Evolutionary conservation across 495 filamentous ascomycete genomes (phyloP).

Genomic region (Tuber magnatum): DNA sequence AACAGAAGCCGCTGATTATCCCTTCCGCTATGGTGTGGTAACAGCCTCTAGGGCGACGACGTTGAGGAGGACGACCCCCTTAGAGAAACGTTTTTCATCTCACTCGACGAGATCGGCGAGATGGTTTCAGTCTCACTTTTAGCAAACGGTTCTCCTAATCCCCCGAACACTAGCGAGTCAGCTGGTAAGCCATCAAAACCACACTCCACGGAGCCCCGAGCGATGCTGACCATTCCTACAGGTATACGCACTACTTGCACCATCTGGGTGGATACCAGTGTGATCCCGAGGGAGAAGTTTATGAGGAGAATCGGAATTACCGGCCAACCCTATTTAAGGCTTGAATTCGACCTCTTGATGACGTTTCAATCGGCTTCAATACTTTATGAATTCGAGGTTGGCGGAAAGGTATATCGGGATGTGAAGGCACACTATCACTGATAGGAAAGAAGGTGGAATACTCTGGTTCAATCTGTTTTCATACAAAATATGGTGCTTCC

Average conservation of each 20-base stretch:
- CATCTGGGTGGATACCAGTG: slow-evolving; percentile 10
- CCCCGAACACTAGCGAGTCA: no score
- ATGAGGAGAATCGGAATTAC: not conserved
- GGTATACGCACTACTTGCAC: slow-evolving; percentile 15
- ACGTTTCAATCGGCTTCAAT: slow-evolving; percentile 15
- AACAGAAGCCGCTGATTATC: not conserved
- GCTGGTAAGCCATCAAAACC: no score
- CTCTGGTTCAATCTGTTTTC: not conserved
- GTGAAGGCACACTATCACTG: slow-evolving; percentile 62
- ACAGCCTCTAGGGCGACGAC: slow-evolving; percentile 9
- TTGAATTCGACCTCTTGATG: slow-evolving; percentile 10
- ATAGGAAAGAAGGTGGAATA: not conserved
- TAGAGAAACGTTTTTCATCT: no score
- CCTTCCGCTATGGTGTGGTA: not conserved
- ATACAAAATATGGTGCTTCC: no score
- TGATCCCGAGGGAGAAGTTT: slow-evolving; percentile 19
- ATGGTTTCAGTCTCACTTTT: no score
- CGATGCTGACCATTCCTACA: not conserved
- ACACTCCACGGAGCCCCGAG: no score
- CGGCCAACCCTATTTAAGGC: slow-evolving; percentile 6
- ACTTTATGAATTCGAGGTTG: slow-evolving; percentile 48
- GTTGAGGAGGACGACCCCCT: slow-evolving; percentile 13
- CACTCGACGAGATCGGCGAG: no score
- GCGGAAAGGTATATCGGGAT: slow-evolving; percentile 60
- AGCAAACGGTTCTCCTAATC: no score